Conservation (phyloP, 2,329 filamentous ascomycete genomes). For the Alternaria sp. region DNA sequence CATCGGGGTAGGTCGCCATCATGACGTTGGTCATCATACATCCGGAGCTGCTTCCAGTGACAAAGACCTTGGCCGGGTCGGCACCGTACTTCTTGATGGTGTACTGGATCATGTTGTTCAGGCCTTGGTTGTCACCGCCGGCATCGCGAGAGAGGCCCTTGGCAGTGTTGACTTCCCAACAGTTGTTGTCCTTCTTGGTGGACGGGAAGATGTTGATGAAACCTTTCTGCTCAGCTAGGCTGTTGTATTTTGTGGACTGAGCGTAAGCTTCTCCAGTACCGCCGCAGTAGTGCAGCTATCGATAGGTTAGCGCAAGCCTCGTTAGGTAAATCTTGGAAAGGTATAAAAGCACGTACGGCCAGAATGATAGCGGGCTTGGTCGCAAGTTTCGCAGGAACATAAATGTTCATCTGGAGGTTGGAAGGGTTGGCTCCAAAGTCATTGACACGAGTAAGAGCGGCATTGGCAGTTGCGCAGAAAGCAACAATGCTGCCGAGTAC, state of each 20-base stretch:
- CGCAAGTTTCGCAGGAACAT: conserved; percentile 55
- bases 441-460: conserved; percentile 46
- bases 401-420: conserved; percentile 63
- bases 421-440: conserved; percentile 55
- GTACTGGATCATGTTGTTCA: conserved; percentile 68
- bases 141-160: conserved; percentile 64
- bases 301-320: background rate
- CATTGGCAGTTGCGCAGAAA: conserved; percentile 19
- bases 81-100: conserved; percentile 61
- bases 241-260: conserved; percentile 28
- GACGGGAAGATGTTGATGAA: conserved; percentile 69
- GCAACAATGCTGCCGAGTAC: conserved; percentile 11
- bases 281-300: conserved; percentile 39
- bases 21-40: conserved; percentile 48
- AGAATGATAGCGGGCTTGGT: conserved; percentile 63
- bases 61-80: conserved; percentile 59
- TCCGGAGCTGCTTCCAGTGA: conserved; percentile 38
- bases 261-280: conserved; percentile 51
- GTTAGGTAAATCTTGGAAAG: background rate
- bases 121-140: conserved; percentile 64
- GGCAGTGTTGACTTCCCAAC: conserved; percentile 68
- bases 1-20: conserved; percentile 37
- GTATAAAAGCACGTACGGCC: conserved; percentile 57
- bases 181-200: conserved; percentile 59
- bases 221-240: conserved; percentile 62